Evolutionary conservation across 257 asterid species (phyloP).

Genomic region (Solanum arcanum): DNA sequence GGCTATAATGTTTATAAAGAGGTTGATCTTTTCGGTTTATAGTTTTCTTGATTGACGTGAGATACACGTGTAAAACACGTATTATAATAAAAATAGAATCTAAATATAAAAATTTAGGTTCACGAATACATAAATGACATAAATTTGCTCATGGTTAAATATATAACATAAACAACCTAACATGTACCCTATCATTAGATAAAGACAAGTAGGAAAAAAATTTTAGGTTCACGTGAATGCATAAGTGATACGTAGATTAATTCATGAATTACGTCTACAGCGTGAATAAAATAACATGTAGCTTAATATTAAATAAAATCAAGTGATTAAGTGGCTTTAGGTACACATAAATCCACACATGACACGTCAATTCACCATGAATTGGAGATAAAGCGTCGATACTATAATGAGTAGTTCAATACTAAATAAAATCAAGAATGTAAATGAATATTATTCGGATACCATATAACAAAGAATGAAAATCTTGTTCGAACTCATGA

Average conservation of each 20-base stretch:
- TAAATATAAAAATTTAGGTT: neutral
- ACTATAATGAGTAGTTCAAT: neutral
- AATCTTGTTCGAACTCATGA: neutral
- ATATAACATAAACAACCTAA: neutral
- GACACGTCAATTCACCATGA: neutral
- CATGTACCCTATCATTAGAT: neutral
- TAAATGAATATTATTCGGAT: too few species aligned
- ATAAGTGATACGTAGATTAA: neutral
- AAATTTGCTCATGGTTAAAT: too few species aligned
- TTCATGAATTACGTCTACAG: neutral
- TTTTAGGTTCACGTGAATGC: neutral
- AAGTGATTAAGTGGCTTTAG: neutral
- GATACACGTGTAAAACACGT: neutral
- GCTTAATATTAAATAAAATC: too few species aligned
- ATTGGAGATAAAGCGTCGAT: neutral
- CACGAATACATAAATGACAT: neutral
- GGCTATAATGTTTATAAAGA: neutral
- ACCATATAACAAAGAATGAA: neutral
- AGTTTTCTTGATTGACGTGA: too few species aligned
- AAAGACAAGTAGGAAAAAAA: rapidly evolving
- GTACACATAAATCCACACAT: neutral
- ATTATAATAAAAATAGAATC: too few species aligned
- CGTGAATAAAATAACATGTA: neutral
- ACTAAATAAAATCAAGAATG: neutral
- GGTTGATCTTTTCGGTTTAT: neutral